These are phyloP conservation scores for Vishniacozyma victoriae DNA, from an alignment of 768 basidiomycete species.

Conservation along the genomic window DNA sequence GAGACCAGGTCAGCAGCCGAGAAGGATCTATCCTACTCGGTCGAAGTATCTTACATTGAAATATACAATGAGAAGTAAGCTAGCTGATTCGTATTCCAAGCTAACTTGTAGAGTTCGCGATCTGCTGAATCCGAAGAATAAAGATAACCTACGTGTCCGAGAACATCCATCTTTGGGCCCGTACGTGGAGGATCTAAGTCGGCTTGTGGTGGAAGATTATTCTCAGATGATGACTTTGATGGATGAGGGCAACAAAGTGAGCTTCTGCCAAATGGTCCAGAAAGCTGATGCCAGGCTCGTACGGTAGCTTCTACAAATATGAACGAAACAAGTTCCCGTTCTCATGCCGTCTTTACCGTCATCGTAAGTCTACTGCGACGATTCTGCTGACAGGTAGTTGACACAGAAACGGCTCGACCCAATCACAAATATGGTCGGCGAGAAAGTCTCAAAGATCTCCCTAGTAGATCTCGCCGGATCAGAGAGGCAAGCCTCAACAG, in stretches of 20 bases:
- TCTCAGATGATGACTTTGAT: constrained; percentile 98
- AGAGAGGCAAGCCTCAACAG: constrained; percentile 94
- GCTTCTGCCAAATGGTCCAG: background rate
- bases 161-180: constrained; percentile 84
- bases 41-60: constrained; percentile 98
- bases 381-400: constrained; percentile 52
- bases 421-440: constrained; percentile 80
- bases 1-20: constrained; percentile 59
- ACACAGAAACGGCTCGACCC: constrained; percentile 85
- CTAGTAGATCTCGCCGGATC: constrained; percentile 95
- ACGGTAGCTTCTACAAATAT: constrained; percentile 99
- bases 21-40: constrained; percentile 69
- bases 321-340: constrained; percentile 99
- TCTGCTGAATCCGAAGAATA: constrained; percentile 92
- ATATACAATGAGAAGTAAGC: constrained; percentile 46
- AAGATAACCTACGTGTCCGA: constrained; percentile 89
- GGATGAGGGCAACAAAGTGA: constrained; percentile 93
- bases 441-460: constrained; percentile 98
- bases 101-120: constrained; percentile 80
- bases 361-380: constrained; percentile 21
- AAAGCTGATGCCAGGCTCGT: constrained; percentile 54
- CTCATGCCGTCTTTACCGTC: constrained; percentile 96
- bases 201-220: constrained; percentile 82
- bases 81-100: background rate
- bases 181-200: constrained; percentile 97